phyloP scores from a whole-genome alignment of 2,329 filamentous ascomycete species.

The Venturia nashicola region DNA sequence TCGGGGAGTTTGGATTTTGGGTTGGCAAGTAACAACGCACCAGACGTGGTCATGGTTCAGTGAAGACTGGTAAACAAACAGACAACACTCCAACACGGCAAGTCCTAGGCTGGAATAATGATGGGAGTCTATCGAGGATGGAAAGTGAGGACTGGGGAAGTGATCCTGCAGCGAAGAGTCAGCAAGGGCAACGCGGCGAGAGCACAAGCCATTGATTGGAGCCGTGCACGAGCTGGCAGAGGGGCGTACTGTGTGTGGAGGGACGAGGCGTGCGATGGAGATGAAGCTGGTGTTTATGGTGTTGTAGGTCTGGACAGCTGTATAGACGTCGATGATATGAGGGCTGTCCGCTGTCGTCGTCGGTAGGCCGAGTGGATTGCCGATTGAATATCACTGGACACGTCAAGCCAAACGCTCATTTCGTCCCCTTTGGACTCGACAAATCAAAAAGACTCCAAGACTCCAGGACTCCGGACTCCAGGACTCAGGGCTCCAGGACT shows the following conservation, averaged over 20 bases:
- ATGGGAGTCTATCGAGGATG: background rate
- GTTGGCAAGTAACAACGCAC: background rate
- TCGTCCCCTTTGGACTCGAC: background rate
- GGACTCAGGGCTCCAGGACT: too few species aligned
- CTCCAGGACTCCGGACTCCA: too few species aligned
- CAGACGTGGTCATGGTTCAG: slow-evolving; percentile 1
- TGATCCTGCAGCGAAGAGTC: slow-evolving; percentile 1
- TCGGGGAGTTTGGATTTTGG: background rate
- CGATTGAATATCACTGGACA: background rate
- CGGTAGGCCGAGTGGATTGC: background rate
- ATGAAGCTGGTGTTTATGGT: background rate
- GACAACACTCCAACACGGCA: background rate
- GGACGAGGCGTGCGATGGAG: too few species aligned
- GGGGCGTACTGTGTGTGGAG: background rate
- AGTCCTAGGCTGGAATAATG: background rate
- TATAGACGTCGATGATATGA: background rate
- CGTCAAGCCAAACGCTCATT: background rate
- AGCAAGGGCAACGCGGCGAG: background rate
- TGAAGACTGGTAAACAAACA: background rate
- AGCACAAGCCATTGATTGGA: slow-evolving; percentile 1
- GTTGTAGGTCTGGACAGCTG: background rate
- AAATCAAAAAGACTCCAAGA: slow-evolving; percentile 4
- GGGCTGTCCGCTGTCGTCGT: background rate
- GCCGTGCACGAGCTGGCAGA: background rate
- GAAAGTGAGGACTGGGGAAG: background rate